Conservation (phyloP, 495 filamentous ascomycete genomes). For the Neurospora sp. region DNA sequence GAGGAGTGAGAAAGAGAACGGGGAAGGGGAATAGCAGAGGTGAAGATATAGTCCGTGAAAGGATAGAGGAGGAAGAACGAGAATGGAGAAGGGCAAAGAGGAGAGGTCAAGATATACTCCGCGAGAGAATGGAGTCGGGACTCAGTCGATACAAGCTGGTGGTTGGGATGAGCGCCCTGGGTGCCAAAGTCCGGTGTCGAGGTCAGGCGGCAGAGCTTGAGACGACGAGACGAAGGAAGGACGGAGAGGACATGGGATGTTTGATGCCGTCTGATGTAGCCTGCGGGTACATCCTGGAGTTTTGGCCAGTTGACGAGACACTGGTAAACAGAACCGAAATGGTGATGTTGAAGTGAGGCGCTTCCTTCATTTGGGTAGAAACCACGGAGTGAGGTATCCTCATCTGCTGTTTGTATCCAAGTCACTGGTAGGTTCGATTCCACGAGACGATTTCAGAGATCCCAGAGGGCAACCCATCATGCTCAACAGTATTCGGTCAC, state of each 20-base stretch:
- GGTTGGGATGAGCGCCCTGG: neutral
- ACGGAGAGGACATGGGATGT: neutral
- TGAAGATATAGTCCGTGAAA: neutral
- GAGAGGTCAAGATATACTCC: neutral
- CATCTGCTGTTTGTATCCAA: no score
- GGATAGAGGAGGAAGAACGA: neutral
- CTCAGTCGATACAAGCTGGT: neutral
- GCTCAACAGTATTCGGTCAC: no score
- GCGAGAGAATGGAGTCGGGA: neutral
- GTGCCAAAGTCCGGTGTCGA: neutral
- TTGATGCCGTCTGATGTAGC: neutral
- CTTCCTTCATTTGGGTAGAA: no score
- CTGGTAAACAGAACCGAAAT: neutral
- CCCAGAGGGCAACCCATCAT: no score
- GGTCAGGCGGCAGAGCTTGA: neutral
- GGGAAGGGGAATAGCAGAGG: neutral
- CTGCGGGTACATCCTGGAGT: neutral
- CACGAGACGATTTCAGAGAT: no score
- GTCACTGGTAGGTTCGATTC: no score
- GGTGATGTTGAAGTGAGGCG: neutral
- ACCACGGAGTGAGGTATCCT: no score
- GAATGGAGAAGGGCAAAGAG: neutral
- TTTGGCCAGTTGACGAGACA: neutral
- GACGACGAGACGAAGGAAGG: neutral
- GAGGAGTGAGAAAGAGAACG: neutral